Base-by-base conservation (phyloP, 1,284 basidiomycete species). In the Puccinia hordei region DNA sequence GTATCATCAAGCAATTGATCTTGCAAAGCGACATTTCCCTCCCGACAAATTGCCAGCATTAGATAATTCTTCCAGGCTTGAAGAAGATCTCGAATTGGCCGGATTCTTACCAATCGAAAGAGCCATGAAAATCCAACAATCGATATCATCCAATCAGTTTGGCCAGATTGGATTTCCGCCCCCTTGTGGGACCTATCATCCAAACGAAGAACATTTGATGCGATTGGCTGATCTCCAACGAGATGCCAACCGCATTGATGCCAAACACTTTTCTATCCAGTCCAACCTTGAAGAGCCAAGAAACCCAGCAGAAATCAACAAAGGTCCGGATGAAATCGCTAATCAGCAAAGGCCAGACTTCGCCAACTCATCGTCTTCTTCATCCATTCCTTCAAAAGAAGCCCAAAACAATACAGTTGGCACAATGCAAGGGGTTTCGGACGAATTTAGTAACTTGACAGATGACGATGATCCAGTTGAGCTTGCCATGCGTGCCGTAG, bases 151-250 rank as follows among this genome's bases (percentile, higher is more conserved):
- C 2, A 71, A 30, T 33, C 51, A 46, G 27, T 33, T n/a, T 35
- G 49, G 22, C 46, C 51, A 33, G 38, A 35, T 30, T 51, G 72
- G 13, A 55, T 72, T 46, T 73, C 79, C 12, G 46, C 84, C 61
- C 85, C 86, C 85, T 73, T 81, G 27, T 80, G 81, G 69, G 35
- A 63, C 51, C 55, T 74, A 92, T 10, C 95, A 97, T 87, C 95
- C 95, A 2, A 98, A 97, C 83, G 94, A 94, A 83, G 94, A 95
- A 87, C 93, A 95, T 84, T 87, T 98, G 69, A 96, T 97, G 93
- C 89, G 96, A 81, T 92, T 98, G 76, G 88, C 90, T 44, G 95
- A 98, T 85, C 87, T 98, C 68, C 87, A 95, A 74, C 87, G 89
- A 35, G 95, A 98, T 84, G 92, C 91, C 0, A 89, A 88, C 82